Evolutionary conservation across 176 grass and related monocot species (phyloP), one percentile per base, ranked within the genome.

Genomic region (Alopecurus myosuroides): DNA sequence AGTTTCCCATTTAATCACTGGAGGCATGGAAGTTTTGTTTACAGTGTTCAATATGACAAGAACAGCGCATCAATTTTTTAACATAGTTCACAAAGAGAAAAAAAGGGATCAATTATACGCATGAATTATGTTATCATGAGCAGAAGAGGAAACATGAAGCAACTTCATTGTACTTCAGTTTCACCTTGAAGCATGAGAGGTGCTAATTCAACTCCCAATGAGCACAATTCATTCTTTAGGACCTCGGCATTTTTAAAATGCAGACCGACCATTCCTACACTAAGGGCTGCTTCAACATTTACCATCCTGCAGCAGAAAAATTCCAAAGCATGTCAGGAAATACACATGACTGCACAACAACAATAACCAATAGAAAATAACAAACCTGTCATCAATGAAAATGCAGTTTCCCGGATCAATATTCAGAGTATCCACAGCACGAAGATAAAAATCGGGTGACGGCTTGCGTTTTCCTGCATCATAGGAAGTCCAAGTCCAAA

Each of bases 311-410:
- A 89, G 78, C 18, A 25, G 9, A 50, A 37, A 62, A 68, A 52
- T 9, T 52, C 5, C 22, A 78, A 65, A 82, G 52, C 6, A 77
- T 64, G 71, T 71, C 30, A 63, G 4, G 9, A 58, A 77, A 82
- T 70, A 11, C 11, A 82, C 17, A 10, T 20, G 3, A 25, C 20
- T 42, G 23, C 52, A 49, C 22, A 86, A 36, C 7, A 11, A 30
- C 28, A 82, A 75, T 64, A 85, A 63, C 66, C 26, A 28, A 61
- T 18, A 22, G 65, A 35, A 50, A 18, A 88, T 45, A 53, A 90
- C 58, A 73, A 81, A 95, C 95, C 95, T 98, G 91, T 98, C 95
- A 86, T 98, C 95, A 25, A 98, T 89, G 78, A 98, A 98, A 81
- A 98, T 82, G 77, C 93, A 98, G 67, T 87, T 92, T 83, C 85